These are phyloP conservation scores for Zymoseptoria brevis DNA, from an alignment of 2,329 filamentous ascomycete species.

Conservation along the genomic window DNA sequence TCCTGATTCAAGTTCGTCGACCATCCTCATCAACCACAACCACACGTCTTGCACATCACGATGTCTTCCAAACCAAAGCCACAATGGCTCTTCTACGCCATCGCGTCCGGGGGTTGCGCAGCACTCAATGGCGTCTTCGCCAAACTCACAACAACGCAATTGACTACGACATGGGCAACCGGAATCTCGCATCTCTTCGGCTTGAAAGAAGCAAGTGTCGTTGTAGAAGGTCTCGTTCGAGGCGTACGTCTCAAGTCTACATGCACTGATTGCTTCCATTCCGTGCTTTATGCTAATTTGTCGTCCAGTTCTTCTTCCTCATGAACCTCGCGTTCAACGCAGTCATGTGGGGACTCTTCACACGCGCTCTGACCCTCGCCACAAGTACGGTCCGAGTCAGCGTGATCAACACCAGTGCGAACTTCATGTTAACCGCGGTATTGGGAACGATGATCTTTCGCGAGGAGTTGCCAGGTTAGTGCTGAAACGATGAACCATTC, in stretches of 20 bases:
- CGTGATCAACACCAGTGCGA: constrained; percentile 74
- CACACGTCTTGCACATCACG: neutral
- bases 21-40: neutral
- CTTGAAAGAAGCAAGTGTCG: constrained; percentile 38
- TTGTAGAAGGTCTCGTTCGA: constrained; percentile 44
- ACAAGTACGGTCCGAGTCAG: constrained; percentile 71
- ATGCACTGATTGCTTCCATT: neutral
- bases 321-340: constrained; percentile 69
- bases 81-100: constrained; percentile 55
- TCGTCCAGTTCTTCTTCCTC: constrained; percentile 59
- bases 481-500: neutral
- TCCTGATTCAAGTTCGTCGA: neutral
- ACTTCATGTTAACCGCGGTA: constrained; percentile 71
- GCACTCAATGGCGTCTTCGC: constrained; percentile 78
- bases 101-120: constrained; percentile 68
- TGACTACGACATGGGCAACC: constrained; percentile 48
- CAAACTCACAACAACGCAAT: constrained; percentile 62
- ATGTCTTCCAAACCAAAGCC: constrained; percentile 12
- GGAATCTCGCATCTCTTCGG: constrained; percentile 42
- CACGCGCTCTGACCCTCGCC: constrained; percentile 64
- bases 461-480: constrained; percentile 54
- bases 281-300: neutral
- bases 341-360: constrained; percentile 80
- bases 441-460: constrained; percentile 63
- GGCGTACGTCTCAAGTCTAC: constrained; percentile 35